Conservation (phyloP, 2,329 filamentous ascomycete species). For the Alternaria brassicae region DNA sequence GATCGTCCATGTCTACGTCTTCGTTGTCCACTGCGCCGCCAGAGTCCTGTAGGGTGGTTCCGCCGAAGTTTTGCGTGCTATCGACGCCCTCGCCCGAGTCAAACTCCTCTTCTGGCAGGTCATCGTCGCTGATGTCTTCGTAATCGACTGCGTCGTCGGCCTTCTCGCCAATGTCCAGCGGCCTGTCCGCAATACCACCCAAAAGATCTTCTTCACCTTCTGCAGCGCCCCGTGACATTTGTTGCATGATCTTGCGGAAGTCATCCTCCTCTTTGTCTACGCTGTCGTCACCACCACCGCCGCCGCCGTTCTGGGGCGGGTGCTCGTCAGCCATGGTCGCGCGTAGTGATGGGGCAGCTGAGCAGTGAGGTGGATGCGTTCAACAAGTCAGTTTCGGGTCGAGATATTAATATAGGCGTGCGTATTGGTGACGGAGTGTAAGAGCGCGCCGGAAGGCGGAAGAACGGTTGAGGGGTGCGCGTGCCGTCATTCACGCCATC, state of each 20-base stretch:
- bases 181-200: slow-evolving; percentile 37
- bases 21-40: slow-evolving; percentile 25
- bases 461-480: slow-evolving; percentile 23
- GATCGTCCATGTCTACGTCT: slow-evolving; percentile 67
- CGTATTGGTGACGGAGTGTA: slow-evolving; percentile 8
- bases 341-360: slow-evolving; percentile 17
- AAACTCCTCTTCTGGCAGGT: slow-evolving; percentile 76
- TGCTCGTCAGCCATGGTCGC: slow-evolving; percentile 35
- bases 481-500: slow-evolving; percentile 32
- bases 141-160: slow-evolving; percentile 92
- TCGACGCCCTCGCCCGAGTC: slow-evolving; percentile 28
- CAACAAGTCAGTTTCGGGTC: neutral
- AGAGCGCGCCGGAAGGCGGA: slow-evolving; percentile 26
- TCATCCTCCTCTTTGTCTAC: slow-evolving; percentile 42
- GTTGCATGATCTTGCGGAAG: slow-evolving; percentile 29
- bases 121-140: slow-evolving; percentile 90
- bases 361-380: neutral
- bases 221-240: slow-evolving; percentile 28
- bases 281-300: slow-evolving; percentile 14
- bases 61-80: slow-evolving; percentile 36
- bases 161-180: slow-evolving; percentile 70
- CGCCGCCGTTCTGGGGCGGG: slow-evolving; percentile 17
- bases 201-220: slow-evolving; percentile 33
- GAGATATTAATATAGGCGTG: slow-evolving; percentile 8
- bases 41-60: slow-evolving; percentile 41